Percentiles rank a stretch among this genome's conserved stretches.
Evolutionary conservation across 306 rosid genomes (phyloP).

Genomic region (Echinosophora koreensis): DNA sequence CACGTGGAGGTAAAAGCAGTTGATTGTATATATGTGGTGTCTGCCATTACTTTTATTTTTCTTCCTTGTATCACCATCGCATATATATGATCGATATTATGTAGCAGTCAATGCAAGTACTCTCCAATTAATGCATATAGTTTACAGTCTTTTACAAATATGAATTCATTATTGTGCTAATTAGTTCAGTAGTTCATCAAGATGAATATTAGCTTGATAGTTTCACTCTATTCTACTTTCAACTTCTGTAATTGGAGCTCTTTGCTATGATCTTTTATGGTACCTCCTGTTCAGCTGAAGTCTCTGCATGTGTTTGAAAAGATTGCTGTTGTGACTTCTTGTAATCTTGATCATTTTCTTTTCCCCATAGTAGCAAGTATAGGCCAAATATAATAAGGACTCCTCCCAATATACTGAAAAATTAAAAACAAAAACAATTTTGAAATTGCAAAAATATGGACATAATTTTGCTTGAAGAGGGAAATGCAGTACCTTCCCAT

Average conservation of each 20-base stretch:
- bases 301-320: slow-evolving; percentile 17
- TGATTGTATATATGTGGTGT: too few relatives aligned
- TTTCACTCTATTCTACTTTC: neutral
- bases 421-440: neutral
- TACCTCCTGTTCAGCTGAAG: slow-evolving; percentile 33
- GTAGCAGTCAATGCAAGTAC: too few relatives aligned
- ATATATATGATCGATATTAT: too few relatives aligned
- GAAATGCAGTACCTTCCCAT: slow-evolving; percentile 51
- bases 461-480: slow-evolving; percentile 16
- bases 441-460: slow-evolving; percentile 26
- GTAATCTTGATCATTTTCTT: slow-evolving; percentile 48
- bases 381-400: slow-evolving; percentile 50
- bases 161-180: neutral
- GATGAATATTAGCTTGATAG: neutral
- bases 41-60: too few relatives aligned
- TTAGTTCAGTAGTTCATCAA: neutral
- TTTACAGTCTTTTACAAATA: neutral
- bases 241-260: neutral
- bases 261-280: slow-evolving; percentile 7
- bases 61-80: too few relatives aligned
- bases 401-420: slow-evolving; percentile 59
- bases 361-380: slow-evolving; percentile 60
- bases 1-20: too few relatives aligned
- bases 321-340: slow-evolving; percentile 35
- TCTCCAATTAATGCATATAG: neutral